phyloP scores from a whole-genome alignment of 352 stramenopile genomes.

The Phytophthora tentaculata region DNA sequence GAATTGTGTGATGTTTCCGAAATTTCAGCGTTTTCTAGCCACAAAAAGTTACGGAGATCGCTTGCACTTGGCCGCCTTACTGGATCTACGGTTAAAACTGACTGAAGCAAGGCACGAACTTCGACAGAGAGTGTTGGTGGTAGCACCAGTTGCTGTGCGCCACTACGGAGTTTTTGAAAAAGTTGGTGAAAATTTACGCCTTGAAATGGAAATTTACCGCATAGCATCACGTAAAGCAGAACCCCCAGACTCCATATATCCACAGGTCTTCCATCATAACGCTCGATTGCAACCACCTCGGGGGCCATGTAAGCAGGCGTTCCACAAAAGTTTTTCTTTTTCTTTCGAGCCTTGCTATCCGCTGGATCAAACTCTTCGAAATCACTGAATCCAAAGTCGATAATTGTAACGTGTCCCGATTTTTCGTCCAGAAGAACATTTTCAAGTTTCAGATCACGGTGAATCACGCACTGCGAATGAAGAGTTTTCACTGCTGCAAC shows the following conservation, averaged over 20 bases:
- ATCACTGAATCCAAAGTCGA: constrained; percentile 80
- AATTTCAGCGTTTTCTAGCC: constrained; percentile 26
- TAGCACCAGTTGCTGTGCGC: constrained; percentile 36
- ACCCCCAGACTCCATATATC: constrained; percentile 76
- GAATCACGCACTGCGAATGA: constrained; percentile 62
- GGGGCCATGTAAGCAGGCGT: constrained; percentile 84
- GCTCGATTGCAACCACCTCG: constrained; percentile 60
- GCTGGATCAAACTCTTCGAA: constrained; percentile 35
- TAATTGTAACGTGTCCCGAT: constrained; percentile 42
- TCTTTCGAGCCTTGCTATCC: constrained; percentile 33
- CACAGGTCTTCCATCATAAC: constrained; percentile 64
- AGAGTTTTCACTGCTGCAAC: constrained; percentile 45
- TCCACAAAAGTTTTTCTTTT: constrained; percentile 79
- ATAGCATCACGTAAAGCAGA: constrained; percentile 73
- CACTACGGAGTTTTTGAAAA: constrained; percentile 37
- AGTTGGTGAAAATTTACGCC: constrained; percentile 44
- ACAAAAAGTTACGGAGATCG: constrained; percentile 47
- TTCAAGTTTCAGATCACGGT: constrained; percentile 82
- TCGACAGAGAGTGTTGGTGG: constrained; percentile 39
- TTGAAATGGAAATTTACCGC: constrained; percentile 65
- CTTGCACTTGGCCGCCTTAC: constrained; percentile 42
- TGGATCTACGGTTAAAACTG: constrained; percentile 53
- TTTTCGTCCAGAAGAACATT: constrained; percentile 65
- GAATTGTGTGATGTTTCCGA: background rate
- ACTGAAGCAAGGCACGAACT: constrained; percentile 51